Percentiles rank a stretch among this genome's conserved stretches.
These are phyloP conservation scores for Massariosphaeria phaeospora DNA, from an alignment of 495 filamentous ascomycete species.

Conservation along the genomic window DNA sequence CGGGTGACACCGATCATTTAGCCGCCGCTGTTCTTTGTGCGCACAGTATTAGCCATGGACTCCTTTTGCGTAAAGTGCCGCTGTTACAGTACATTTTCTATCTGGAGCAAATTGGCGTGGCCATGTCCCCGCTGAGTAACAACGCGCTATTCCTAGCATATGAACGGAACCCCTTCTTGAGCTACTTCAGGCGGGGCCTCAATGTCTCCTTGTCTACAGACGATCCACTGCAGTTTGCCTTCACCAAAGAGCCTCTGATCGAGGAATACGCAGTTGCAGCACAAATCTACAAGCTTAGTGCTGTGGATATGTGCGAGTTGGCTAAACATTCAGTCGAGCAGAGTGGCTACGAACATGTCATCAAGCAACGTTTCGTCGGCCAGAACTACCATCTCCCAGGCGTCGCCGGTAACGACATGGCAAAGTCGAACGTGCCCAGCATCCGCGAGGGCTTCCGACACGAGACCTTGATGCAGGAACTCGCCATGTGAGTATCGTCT, in stretches of 20 bases:
- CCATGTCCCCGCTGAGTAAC: conserved; percentile 97
- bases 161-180: conserved; percentile 91
- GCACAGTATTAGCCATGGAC: conserved; percentile 95
- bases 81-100: conserved; percentile 96
- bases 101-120: conserved; percentile 94
- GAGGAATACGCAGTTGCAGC: conserved; percentile 97
- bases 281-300: conserved; percentile 95
- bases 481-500: conserved; percentile 59
- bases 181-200: conserved; percentile 88
- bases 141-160: conserved; percentile 96
- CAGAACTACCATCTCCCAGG: conserved; percentile 67
- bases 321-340: conserved; percentile 93
- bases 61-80: conserved; percentile 88
- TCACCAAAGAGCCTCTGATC: conserved; percentile 96
- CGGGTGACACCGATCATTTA: conserved; percentile 92
- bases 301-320: conserved; percentile 97
- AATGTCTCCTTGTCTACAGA: conserved; percentile 97
- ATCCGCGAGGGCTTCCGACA: conserved; percentile 84
- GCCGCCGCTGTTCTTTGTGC: conserved; percentile 89
- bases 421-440: conserved; percentile 93
- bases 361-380: conserved; percentile 91
- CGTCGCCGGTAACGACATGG: conserved; percentile 77
- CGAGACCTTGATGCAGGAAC: conserved; percentile 74
- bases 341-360: conserved; percentile 81
- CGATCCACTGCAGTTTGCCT: conserved; percentile 95